A percentile compares a stretch with the other conserved stretches of the same genome.
phyloP scores from a whole-genome alignment of 2,329 filamentous ascomycete species.

The Phyllosticta ampelicida region DNA sequence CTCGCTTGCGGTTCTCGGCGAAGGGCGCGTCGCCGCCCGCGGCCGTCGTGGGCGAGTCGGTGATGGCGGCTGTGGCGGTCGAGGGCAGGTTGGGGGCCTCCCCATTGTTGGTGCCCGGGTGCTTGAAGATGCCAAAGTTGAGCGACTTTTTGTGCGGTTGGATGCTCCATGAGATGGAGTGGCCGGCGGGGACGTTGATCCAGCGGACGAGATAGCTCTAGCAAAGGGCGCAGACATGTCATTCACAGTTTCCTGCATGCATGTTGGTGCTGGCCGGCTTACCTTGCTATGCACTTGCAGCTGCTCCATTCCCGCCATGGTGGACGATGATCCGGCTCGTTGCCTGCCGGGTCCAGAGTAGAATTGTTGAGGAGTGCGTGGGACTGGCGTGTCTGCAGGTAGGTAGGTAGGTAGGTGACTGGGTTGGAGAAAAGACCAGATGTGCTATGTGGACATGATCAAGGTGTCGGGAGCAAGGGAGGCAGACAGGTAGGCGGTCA shows the following conservation, averaged over 20 bases:
- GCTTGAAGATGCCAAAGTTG: slow-evolving; percentile 97
- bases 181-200: slow-evolving; percentile 80
- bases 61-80: slow-evolving; percentile 33
- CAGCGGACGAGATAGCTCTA: slow-evolving; percentile 97
- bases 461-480: background rate
- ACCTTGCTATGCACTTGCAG: slow-evolving; percentile 97
- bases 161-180: slow-evolving; percentile 95
- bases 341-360: background rate
- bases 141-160: slow-evolving; percentile 98
- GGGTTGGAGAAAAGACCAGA: background rate
- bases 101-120: slow-evolving; percentile 63
- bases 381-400: background rate
- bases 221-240: background rate
- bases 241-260: slow-evolving; percentile 13
- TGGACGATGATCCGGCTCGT: slow-evolving; percentile 1
- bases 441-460: background rate
- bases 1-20: slow-evolving; percentile 36
- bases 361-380: background rate
- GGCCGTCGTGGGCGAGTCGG: slow-evolving; percentile 28
- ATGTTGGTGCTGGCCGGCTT: slow-evolving; percentile 20
- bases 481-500: background rate
- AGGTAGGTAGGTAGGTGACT: too few relatives aligned
- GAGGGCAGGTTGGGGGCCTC: slow-evolving; percentile 26
- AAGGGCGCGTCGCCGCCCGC: slow-evolving; percentile 44
- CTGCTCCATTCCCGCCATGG: slow-evolving; percentile 91